Conservation (phyloP, 73 alveolate species). For the Diophrys sp. region DNA sequence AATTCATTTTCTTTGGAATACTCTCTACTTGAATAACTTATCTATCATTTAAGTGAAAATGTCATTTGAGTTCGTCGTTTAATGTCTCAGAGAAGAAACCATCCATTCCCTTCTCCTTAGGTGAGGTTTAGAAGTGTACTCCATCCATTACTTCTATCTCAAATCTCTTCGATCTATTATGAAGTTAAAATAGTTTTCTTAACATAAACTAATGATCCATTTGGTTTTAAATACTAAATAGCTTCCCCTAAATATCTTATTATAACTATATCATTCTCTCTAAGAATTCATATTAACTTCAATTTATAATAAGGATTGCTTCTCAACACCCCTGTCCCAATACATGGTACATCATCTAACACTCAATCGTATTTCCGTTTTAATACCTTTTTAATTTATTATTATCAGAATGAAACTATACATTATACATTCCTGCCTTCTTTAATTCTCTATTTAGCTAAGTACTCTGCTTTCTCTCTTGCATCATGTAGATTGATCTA, state of each 20-base stretch:
- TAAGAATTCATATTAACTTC: conserved; percentile 60
- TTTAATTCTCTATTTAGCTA: conserved; percentile 72
- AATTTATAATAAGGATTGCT: conserved; percentile 82
- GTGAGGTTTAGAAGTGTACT: conserved; percentile 64
- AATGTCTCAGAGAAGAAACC: conserved; percentile 76
- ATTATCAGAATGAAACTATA: conserved; percentile 52
- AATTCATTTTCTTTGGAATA: conserved; percentile 79
- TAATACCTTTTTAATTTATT: conserved; percentile 33
- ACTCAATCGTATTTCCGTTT: conserved; percentile 82
- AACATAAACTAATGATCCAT: conserved; percentile 70
- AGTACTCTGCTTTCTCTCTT: conserved; percentile 54
- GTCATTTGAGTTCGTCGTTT: too few relatives aligned
- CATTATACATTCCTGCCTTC: conserved; percentile 69
- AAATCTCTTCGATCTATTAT: conserved; percentile 58
- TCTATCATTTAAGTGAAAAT: too few relatives aligned
- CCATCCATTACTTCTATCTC: conserved; percentile 62
- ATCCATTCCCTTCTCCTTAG: conserved; percentile 76
- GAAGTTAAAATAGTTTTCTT: conserved; percentile 61
- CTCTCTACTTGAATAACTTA: conserved; percentile 73
- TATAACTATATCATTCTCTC: conserved; percentile 50
- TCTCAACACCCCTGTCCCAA: conserved; percentile 77
- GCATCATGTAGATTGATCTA: conserved; percentile 63
- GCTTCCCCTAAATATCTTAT: conserved; percentile 59
- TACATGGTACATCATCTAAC: conserved; percentile 79
- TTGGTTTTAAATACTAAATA: conserved; percentile 46